Evolutionary conservation across 352 stramenopile species (phyloP), one percentile per base, ranked within the genome.

Genomic region (Pythium aquatile): DNA sequence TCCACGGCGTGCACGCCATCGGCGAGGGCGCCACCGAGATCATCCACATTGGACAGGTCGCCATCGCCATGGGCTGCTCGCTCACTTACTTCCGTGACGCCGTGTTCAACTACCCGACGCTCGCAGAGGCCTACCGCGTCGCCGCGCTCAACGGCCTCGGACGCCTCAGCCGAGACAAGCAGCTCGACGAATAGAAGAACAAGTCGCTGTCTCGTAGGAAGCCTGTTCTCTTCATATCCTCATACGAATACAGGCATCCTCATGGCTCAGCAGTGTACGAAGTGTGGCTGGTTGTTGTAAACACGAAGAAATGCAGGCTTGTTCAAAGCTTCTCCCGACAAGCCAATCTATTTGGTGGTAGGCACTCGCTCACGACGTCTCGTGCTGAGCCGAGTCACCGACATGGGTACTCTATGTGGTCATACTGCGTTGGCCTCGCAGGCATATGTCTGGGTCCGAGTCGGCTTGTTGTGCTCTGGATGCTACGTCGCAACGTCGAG

Each of bases 21-120:
- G 89, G 89, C 39, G 88, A 97, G 59, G 88, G 88, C 14, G 89
- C 89, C 13, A 97, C 88, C 5, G 89, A 97, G 66, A 96, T 96
- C 72, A 96, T 97, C 66, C 89, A 97, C 69, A 97, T 97, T 59
- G 89, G 89, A n/a, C 89, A 97, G 66, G 89, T 96, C 20, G 82
- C 81, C n/a, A 93, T 94, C 65, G 79, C 80, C 40, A 91, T 91
- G 81, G 76, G 63, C 29, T 86, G 80, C 68, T 85, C 86, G 53
- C 55, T 97, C 47, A 90, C 89, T 32, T 96, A 97, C 75, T 96
- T 97, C 68, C 82, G 86, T 35, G 85, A 94, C 61, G 86, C 90
- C 14, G 88, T 97, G 17, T 97, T 97, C 74, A 97, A 97, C 81
- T 97, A 96, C 74, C 90, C 90, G 44, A 97, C 88, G 13, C 69